These are phyloP conservation scores for Tulasnella sp. DNA, from an alignment of 768 basidiomycete species.

Conservation along the genomic window DNA sequence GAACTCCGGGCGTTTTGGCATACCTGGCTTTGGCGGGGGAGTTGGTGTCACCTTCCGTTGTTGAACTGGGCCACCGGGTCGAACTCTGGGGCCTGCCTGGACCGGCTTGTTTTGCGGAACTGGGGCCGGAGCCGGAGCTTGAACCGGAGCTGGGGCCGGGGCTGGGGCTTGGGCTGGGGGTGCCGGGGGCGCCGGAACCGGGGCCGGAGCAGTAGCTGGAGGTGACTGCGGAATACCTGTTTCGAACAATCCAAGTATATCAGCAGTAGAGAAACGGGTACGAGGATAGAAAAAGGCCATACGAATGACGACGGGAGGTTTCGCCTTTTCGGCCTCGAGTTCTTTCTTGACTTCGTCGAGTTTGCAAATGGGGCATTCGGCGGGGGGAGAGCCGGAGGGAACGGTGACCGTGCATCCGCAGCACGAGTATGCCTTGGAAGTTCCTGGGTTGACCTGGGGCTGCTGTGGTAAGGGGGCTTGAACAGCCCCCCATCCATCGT, in stretches of 20 bases:
- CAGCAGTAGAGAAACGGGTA: neutral
- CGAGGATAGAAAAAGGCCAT: neutral
- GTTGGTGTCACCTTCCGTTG: neutral
- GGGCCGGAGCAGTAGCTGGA: neutral
- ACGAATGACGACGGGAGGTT: neutral
- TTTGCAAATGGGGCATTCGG: neutral
- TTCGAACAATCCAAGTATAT: neutral
- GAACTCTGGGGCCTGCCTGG: neutral
- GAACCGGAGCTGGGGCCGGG: neutral
- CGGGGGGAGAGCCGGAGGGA: neutral
- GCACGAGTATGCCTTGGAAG: neutral
- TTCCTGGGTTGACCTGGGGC: neutral
- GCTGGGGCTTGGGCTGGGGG: neutral
- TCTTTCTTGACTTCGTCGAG: neutral
- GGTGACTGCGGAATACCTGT: neutral
- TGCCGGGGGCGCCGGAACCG: neutral
- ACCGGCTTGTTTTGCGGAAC: neutral
- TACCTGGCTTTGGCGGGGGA: neutral
- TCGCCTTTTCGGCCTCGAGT: neutral
- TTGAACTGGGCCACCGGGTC: neutral
- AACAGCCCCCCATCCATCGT: neutral
- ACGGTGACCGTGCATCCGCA: neutral
- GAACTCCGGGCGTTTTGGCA: neutral
- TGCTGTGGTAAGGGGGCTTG: neutral
- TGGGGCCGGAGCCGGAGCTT: neutral